These are phyloP conservation scores for Aegilops umbellulata DNA, from an alignment of 176 grass and related monocot species.

Conservation along the genomic window DNA sequence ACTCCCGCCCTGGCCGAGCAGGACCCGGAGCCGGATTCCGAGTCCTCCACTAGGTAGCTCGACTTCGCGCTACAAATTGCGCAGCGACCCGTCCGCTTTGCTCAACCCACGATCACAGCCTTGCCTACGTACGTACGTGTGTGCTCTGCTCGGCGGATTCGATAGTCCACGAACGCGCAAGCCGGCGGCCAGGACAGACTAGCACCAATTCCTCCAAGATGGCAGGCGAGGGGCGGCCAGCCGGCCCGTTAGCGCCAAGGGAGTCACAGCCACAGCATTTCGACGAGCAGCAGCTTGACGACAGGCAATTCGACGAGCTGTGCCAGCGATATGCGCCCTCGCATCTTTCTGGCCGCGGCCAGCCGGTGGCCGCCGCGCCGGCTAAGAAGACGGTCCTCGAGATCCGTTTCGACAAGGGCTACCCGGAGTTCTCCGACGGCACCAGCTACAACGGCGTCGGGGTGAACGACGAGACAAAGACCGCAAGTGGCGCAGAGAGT, in stretches of 20 bases:
- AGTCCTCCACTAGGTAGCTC: not conserved
- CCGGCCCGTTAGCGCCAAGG: no score
- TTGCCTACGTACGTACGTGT: not conserved
- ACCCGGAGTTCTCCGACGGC: not conserved
- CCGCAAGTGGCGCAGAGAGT: not conserved
- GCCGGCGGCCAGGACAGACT: not conserved
- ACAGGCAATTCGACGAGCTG: not conserved
- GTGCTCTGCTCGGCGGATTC: not conserved
- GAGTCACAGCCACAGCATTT: no score
- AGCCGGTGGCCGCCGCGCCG: not conserved
- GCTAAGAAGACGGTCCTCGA: not conserved
- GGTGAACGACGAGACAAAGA: not conserved
- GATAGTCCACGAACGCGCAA: not conserved
- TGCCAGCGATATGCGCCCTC: not conserved
- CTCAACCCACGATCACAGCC: not conserved
- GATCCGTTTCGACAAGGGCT: not conserved
- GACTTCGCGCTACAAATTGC: not conserved
- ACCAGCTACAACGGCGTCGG: not conserved
- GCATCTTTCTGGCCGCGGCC: not conserved
- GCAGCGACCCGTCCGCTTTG: not conserved
- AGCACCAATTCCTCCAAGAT: not conserved
- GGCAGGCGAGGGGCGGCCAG: no score
- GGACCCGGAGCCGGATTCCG: not conserved
- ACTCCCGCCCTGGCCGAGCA: not conserved
- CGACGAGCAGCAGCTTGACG: not conserved